A percentile compares a stretch with the other conserved stretches of the same genome.
Conservation (phyloP, 768 basidiomycete genomes). For the Rhodotorula diobovata region DNA sequence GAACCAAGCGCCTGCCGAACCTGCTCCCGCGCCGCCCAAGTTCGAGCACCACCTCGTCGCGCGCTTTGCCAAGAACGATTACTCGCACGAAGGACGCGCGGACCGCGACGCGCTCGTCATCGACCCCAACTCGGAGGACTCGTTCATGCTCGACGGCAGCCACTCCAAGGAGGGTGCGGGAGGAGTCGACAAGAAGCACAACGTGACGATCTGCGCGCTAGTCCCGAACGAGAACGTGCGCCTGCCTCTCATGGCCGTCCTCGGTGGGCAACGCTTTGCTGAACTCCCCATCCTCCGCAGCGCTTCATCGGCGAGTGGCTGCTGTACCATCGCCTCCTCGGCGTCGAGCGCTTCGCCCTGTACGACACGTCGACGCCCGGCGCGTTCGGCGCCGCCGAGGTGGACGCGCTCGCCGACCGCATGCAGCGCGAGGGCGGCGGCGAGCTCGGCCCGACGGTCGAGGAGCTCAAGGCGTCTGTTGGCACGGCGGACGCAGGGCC, state of each 20-base stretch:
- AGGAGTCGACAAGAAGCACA: background rate
- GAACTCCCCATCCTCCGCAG: background rate
- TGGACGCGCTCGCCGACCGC: conserved; percentile 29
- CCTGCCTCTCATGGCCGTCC: too few relatives aligned
- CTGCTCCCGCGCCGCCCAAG: background rate
- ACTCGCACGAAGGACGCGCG: background rate
- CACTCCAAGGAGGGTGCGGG: too few relatives aligned
- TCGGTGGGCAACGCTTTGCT: too few relatives aligned
- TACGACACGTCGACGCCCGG: conserved; percentile 33
- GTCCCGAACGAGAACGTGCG: conserved; percentile 29
- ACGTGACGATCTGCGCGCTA: conserved; percentile 31
- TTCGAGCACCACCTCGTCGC: conserved; percentile 29
- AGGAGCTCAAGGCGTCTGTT: conserved; percentile 30
- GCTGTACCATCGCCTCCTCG: conserved; percentile 31
- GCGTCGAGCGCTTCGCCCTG: conserved; percentile 32
- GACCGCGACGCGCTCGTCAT: background rate
- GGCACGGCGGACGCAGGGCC: conserved; percentile 1
- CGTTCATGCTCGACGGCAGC: background rate
- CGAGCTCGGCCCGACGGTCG: conserved; percentile 29
- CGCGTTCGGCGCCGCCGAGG: conserved; percentile 30
- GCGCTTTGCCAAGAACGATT: conserved; percentile 15
- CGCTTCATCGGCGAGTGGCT: conserved; percentile 37
- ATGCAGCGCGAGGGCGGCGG: conserved; percentile 28
- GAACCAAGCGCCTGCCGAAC: background rate
- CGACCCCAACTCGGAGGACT: conserved; percentile 11